Evolutionary conservation across 2,329 filamentous ascomycete species (phyloP).

Genomic region (Mollisia scopiformis): DNA sequence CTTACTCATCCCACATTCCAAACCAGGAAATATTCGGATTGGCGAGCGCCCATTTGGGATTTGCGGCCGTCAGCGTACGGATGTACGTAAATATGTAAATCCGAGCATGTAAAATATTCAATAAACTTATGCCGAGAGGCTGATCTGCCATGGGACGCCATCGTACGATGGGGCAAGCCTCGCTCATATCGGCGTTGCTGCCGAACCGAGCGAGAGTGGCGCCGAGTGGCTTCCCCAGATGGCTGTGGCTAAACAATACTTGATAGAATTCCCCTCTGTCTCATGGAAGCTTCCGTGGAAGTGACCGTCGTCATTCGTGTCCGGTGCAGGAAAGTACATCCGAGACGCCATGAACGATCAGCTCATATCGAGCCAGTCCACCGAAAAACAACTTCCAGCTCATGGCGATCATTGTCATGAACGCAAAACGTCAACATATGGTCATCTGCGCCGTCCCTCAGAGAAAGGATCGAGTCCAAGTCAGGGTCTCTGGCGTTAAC

Average conservation of each 20-base stretch:
- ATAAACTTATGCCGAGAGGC: too few species aligned
- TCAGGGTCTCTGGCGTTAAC: background rate
- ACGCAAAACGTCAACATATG: background rate
- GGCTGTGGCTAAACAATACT: background rate
- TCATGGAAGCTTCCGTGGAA: too few species aligned
- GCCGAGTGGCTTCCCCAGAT: background rate
- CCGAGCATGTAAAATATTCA: too few species aligned
- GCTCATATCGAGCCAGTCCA: background rate
- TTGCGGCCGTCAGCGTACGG: too few species aligned
- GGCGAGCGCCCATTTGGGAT: background rate
- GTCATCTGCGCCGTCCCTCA: background rate
- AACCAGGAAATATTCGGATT: background rate
- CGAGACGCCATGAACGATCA: background rate
- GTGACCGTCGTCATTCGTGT: background rate
- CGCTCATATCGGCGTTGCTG: too few species aligned
- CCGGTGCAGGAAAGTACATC: too few species aligned
- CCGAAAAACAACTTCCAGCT: background rate
- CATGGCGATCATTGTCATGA: background rate
- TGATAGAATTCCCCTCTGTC: too few species aligned
- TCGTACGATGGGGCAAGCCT: too few species aligned
- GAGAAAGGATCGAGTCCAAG: background rate
- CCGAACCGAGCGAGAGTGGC: background rate
- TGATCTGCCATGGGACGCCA: too few species aligned
- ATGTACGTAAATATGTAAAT: background rate
- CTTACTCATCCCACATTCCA: background rate